Conservation (phyloP, 768 basidiomycete genomes). For the Scleroderma citrinum region DNA sequence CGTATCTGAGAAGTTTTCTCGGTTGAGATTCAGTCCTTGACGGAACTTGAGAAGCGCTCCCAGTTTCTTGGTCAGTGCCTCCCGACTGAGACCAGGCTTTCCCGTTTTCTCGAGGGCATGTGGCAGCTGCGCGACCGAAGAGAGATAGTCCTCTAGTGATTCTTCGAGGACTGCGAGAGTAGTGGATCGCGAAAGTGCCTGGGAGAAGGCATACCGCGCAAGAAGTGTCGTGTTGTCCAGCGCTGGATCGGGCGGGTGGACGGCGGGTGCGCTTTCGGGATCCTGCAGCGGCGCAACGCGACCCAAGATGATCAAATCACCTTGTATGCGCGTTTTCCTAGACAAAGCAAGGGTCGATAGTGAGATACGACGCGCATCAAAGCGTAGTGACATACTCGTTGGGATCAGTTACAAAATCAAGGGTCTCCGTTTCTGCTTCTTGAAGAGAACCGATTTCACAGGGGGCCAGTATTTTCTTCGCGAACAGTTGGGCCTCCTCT, state of each 20-base stretch:
- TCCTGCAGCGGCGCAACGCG: conserved; percentile 55
- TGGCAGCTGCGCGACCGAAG: conserved; percentile 76
- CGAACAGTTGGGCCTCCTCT: conserved; percentile 64
- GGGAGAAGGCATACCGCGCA: conserved; percentile 87
- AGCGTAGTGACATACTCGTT: conserved; percentile 54
- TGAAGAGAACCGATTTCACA: conserved; percentile 60
- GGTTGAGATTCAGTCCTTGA: conserved; percentile 85
- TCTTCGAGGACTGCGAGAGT: conserved; percentile 83
- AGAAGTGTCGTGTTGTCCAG: conserved; percentile 70
- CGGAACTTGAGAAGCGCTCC: conserved; percentile 89
- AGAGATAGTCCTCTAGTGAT: conserved; percentile 76
- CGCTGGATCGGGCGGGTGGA: conserved; percentile 44
- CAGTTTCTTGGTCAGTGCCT: conserved; percentile 84
- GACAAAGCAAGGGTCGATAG: not conserved
- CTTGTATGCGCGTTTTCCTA: conserved; percentile 83
- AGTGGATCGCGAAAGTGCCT: conserved; percentile 86
- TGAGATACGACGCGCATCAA: conserved; percentile 1
- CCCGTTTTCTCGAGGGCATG: conserved; percentile 72
- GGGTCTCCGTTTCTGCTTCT: conserved; percentile 79
- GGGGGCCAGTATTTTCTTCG: conserved; percentile 51
- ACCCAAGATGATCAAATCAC: conserved; percentile 88
- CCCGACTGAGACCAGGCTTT: conserved; percentile 75
- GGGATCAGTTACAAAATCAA: conserved; percentile 90
- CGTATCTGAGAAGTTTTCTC: conserved; percentile 83
- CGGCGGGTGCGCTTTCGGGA: conserved; percentile 36